Evolutionary conservation across 805 yeast species (phyloP).

Genomic region (Henningerozyma blattae): DNA sequence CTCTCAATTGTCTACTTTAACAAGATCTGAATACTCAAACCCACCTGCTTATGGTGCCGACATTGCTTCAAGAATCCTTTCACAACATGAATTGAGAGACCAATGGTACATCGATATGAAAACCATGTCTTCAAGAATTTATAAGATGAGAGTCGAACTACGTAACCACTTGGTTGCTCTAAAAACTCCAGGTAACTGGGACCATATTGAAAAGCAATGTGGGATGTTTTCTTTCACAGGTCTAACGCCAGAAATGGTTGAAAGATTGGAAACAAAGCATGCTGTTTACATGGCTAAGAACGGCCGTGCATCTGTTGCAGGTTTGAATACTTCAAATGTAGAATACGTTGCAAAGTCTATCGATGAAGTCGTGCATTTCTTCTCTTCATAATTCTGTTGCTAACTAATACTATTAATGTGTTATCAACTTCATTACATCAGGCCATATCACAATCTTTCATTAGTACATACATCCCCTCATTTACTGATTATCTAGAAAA

Average conservation of each 20-base stretch:
- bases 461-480: no score
- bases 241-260: conserved; percentile 61
- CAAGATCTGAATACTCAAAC: conserved; percentile 79
- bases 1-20: conserved; percentile 65
- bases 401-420: no score
- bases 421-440: no score
- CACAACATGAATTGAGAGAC: conserved; percentile 46
- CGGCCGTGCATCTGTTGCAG: conserved; percentile 92
- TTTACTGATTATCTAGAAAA: no score
- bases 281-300: conserved; percentile 71
- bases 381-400: no score
- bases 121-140: conserved; percentile 80
- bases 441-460: no score
- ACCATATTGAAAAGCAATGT: conserved; percentile 77
- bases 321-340: conserved; percentile 71
- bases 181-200: conserved; percentile 85
- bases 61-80: conserved; percentile 66
- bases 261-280: conserved; percentile 60
- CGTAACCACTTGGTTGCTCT: conserved; percentile 47
- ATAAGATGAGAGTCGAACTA: conserved; percentile 61
- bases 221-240: conserved; percentile 98
- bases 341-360: conserved; percentile 69
- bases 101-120: conserved; percentile 81
- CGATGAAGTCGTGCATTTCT: conserved; percentile 78
- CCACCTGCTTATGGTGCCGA: conserved; percentile 97